These are phyloP conservation scores for Vitis hybrid DNA, from an alignment of 177 flowering plant genomes.

Conservation along the genomic window DNA sequence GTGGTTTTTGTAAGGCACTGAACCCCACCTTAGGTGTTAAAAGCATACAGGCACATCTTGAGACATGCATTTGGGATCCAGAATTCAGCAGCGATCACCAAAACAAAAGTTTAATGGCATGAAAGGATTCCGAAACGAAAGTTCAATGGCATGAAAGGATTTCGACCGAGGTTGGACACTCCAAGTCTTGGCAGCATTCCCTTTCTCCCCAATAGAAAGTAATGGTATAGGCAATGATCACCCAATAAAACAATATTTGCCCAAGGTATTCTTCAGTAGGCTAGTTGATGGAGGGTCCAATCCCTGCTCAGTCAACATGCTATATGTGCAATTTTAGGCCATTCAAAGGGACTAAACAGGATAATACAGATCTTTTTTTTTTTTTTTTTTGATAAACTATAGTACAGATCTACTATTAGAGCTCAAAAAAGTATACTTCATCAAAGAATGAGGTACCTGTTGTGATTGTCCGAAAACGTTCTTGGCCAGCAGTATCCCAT, in stretches of 20 bases:
- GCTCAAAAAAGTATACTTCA: neutral
- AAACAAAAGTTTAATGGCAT: neutral
- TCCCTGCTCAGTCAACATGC: neutral
- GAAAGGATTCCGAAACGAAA: neutral
- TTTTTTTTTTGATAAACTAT: neutral
- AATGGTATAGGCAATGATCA: too few relatives aligned
- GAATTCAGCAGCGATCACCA: neutral
- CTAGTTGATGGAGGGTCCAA: neutral
- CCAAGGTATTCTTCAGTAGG: neutral
- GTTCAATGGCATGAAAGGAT: neutral
- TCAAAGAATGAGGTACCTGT: conserved; percentile 35
- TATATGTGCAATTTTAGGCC: neutral
- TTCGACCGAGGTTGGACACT: neutral
- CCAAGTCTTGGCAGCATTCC: neutral
- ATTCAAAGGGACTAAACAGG: neutral
- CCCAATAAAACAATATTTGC: too few relatives aligned
- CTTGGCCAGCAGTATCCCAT: conserved; percentile 83
- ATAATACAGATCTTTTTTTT: neutral
- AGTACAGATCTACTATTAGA: neutral
- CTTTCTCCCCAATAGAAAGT: neutral
- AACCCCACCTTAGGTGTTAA: neutral
- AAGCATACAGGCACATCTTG: neutral
- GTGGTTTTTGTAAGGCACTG: too few relatives aligned
- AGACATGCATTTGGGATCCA: neutral
- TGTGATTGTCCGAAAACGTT: conserved; percentile 67